Base-by-base conservation (phyloP, 176 grass and related monocot species). In the Guadua angustifolia region DNA sequence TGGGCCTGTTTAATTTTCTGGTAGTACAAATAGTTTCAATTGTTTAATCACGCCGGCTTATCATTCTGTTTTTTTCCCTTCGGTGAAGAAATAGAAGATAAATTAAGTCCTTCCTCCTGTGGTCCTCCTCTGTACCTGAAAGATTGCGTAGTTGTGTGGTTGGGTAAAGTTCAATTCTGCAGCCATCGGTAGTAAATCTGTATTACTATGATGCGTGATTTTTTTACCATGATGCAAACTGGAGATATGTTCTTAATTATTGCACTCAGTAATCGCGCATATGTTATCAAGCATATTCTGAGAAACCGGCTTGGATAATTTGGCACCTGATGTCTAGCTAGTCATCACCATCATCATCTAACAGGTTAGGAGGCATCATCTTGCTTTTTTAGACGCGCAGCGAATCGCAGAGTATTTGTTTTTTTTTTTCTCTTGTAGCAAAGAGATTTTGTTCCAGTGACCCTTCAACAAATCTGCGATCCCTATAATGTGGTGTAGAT, bases 231-330 rank as follows among this genome's bases (percentile, higher is more conserved):
- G 80, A 47, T 42, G 8, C 36, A 38, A 21, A 33, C n/a, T 70
- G 4, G 14, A 83, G n/a, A 73, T 71, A 63, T 0, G 4, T 8
- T 35, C 11, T 70, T 70, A 26, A 29, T 82, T 32, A 14, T 71
- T 13, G 58, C 59, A 16, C 67, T 7, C n/a, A 7, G 55, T 21
- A 25, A 32, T 61, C 56, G 21, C 13, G 40, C 29, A 74, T 86
- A 79, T 83, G 49, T 86, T 76, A 71, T 2, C 7, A 22, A 85
- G 44, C 65, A 86, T 83, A 83, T 59, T 90, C 47, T 50, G 29
- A 44, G 33, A 85, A 69, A 58, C 69, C 17, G 16, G 14, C 13
- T 24, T 38, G 66, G 80, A 66, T 84, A 88, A 50, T 59, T 29
- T 49, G 9, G 47, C 58, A 67, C 22, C 40, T 6, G 46, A 79